Evolutionary conservation across 352 stramenopile genomes (phyloP).

Genomic region (Globisporangium megalacanthum): DNA sequence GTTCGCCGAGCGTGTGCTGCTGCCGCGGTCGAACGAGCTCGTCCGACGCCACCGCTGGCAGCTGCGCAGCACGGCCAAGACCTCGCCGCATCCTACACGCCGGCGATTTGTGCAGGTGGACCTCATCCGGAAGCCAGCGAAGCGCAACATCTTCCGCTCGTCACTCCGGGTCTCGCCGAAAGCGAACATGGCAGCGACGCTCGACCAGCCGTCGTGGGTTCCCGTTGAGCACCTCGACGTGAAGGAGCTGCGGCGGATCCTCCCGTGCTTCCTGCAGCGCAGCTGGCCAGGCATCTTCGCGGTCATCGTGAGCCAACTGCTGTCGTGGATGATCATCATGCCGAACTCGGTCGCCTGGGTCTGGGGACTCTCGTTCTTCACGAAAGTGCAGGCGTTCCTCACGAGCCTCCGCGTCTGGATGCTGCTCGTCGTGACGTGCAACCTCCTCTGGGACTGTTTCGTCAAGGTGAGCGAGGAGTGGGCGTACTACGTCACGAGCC

Average conservation of each 20-base stretch:
- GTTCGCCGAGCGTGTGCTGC: conserved; percentile 11
- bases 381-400: conserved; percentile 38
- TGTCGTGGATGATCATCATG: conserved; percentile 57
- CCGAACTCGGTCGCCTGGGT: conserved; percentile 47
- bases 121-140: background rate
- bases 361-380: conserved; percentile 24
- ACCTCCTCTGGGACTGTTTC: conserved; percentile 27
- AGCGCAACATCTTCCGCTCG: background rate
- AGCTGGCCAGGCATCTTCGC: conserved; percentile 30
- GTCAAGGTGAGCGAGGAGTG: conserved; percentile 31
- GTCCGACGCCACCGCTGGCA: conserved; percentile 9
- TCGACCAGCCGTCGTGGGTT: conserved; percentile 10
- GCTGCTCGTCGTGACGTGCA: conserved; percentile 27
- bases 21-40: conserved; percentile 13
- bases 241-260: conserved; percentile 8
- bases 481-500: conserved; percentile 23
- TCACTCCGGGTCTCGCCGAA: background rate
- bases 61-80: conserved; percentile 5
- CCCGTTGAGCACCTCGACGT: conserved; percentile 11
- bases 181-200: background rate
- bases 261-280: conserved; percentile 34
- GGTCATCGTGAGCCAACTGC: conserved; percentile 19
- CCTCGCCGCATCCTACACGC: background rate
- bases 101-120: conserved; percentile 6
- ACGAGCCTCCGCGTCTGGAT: conserved; percentile 33